Evolutionary conservation across 805 yeast species (phyloP), one percentile per base, ranked within the genome.

Genomic region (Wickerhamiella dianesei): DNA sequence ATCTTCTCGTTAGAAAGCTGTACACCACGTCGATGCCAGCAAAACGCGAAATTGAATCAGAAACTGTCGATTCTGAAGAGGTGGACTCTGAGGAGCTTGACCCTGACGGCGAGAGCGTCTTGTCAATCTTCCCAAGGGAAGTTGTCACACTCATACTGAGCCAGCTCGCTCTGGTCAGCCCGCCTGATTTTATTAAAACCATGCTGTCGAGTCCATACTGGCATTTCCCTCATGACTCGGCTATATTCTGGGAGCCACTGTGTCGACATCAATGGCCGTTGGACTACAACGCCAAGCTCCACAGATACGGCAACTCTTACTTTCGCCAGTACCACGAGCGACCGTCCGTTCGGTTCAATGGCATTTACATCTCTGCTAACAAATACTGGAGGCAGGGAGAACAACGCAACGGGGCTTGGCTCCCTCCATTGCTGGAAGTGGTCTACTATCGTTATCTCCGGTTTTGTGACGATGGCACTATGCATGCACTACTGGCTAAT

Each of bases 391-490:
- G 94, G 46, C 86, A 83, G 57, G 96, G 96, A 35, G 80, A 83
- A 2, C 72, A 79, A 44, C 73, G 77, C 6, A 72, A 49, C 19
- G 49, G 53, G 6, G 47, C 82, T 4, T 77, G 92, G 81, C 63
- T 72, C 40, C 76, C 77, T 50, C 96, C 96, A 1, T 75, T 83
- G 18, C 77, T 84, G 54, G 77, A 86, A 60, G 82, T 89, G 37
- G 84, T 96, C 0, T 89, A 89, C 59, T 89, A 85, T 60, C 68
- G 98, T 52, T 92, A 87, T 61, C 64, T 80, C 35, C 69, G 96
- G 51, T 87, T 89, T 58, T 82, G 72, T 59, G 79, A 80, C 0
- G 82, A 82, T 57, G 96, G 97, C 0, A 66, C 73, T 1, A 81
- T 85, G 50, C 64, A 83, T 40, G 76, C 82, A 58, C 70, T 83